Evolutionary conservation across 139 green algal species (phyloP), one percentile per base, ranked within the genome.

Genomic region (Pseudopediastrum boryanum): DNA sequence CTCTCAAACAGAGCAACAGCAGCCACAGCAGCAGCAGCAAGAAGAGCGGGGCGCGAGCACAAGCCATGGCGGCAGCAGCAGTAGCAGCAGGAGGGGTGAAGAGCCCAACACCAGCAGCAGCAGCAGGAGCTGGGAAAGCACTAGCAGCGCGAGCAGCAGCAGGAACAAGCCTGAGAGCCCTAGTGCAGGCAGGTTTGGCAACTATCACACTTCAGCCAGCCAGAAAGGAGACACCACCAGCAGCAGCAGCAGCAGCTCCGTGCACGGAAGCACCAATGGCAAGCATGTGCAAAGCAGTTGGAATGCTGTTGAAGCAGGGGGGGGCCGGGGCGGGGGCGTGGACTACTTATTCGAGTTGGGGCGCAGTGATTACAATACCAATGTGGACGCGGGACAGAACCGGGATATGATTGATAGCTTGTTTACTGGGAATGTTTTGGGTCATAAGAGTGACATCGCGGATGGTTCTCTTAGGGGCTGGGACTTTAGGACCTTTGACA

Each of bases 361-460:
- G 7, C 52, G 68, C 27, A 29, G 4, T 3, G 71, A 78, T 54
- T 78, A 78, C 73, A 80, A 80, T 44, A 80, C 73, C 0, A 80
- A 80, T 16, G 73, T 80, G 39, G 59, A 71, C 29, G 56, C 84
- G 82, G 90, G 90, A 21, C 81, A 90, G 71, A 90, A 88, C 59
- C 61, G 80, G 23, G 70, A 76, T 23, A 84, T 90, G 65, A 84
- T 95, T n/a, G 91, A 95, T 78, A 83, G 51, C 8, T 62, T 94
- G 1, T 95, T 95, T 56, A 81, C 89, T 3, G 90, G 92, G 33
- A 86, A 88, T 35, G 72, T 91, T 1, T 71, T 96, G 52, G 93
- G 93, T 0, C 82, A 89, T 64, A 87, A 90, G 62, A 86, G 62
- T 2, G 93, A 97, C 84, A 97, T 97, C 67, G 87, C 93, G 63